Base-by-base conservation (phyloP, 345 rosid genomes). In the Lepidium aucheri region DNA sequence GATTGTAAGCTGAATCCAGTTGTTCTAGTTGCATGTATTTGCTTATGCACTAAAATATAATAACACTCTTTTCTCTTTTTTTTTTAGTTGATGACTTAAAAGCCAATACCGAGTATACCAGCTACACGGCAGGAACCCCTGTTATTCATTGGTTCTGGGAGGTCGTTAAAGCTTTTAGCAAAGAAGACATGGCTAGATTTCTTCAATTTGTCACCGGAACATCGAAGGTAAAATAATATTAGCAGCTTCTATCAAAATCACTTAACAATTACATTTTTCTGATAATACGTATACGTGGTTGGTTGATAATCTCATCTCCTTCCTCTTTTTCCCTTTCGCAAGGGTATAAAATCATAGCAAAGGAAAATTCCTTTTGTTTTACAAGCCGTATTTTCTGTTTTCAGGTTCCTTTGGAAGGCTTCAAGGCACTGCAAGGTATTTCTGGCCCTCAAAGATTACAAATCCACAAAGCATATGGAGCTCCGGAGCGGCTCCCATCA, bases 81-180 rank as follows among this genome's bases (percentile, higher is more conserved):
- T 45, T 3, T 64, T 32, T 20, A 74, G 98, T 88, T 88, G 92
- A 88, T 72, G 98, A 93, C 79, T 77, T 93, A 55, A 90, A 79
- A 75, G 89, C 94, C 71, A 90, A 81, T 67, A 66, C 96, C 0
- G 98, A 90, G 81, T 93, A 90, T 60, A 88, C 85, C 60, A 95
- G 98, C 74, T 93, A 85, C 68, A 83, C 88, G 2, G 74, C 82
- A 33, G 98, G 85, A 68, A 90, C 98, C 53, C 81, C 79, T 70
- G 89, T 88, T 63, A 81, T 90, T 79, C 94, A 85, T 62, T 90
- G 98, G 98, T 90, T 93, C 76, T 93, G 98, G 98, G 96, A 93
- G 73, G 96, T 84, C 17, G 94, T 85, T 45, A 87, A 85, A 79
- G 84, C 77, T 69, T 93, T 93, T 61, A 93, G 79, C 80, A 90